Conservation (phyloP, 176 grass and related monocot genomes). For the Oryza brachyantha region DNA sequence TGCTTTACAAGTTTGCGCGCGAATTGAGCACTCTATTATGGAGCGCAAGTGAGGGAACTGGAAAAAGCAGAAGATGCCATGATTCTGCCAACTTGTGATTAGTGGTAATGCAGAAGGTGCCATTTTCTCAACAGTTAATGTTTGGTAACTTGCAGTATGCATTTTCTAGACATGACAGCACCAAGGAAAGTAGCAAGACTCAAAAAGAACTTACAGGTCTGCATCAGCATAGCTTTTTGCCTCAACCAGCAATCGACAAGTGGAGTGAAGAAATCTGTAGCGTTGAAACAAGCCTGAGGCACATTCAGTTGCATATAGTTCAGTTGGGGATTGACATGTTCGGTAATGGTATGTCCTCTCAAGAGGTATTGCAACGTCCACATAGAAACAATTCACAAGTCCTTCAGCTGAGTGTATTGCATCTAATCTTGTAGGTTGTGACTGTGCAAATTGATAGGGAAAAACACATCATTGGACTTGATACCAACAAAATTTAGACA, state of each 20-base stretch:
- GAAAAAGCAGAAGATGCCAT: constrained; percentile 15
- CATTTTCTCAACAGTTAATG: constrained; percentile 20
- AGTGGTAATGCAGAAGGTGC: constrained; percentile 10
- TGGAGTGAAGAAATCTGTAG: not conserved
- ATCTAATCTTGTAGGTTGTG: constrained; percentile 18
- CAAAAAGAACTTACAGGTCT: not conserved
- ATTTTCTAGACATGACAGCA: constrained; percentile 23
- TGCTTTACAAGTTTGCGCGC: constrained; percentile 9
- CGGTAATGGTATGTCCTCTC: constrained; percentile 11
- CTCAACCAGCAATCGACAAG: constrained; percentile 8
- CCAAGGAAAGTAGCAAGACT: not conserved
- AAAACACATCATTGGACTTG: constrained; percentile 23
- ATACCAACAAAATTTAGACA: constrained; percentile 47
- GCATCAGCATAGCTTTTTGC: not conserved
- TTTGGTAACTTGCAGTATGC: constrained; percentile 26
- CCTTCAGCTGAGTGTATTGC: constrained; percentile 16
- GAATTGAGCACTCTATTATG: constrained; percentile 14
- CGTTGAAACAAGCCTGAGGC: not conserved
- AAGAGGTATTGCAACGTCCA: constrained; percentile 18
- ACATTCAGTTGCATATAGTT: not conserved
- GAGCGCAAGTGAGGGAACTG: constrained; percentile 14
- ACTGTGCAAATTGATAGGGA: constrained; percentile 14
- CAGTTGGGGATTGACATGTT: not conserved
- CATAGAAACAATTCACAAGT: not conserved
- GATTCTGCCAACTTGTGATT: constrained; percentile 13